Conservation (phyloP, 495 filamentous ascomycete species). For the Lepraria neglecta region DNA sequence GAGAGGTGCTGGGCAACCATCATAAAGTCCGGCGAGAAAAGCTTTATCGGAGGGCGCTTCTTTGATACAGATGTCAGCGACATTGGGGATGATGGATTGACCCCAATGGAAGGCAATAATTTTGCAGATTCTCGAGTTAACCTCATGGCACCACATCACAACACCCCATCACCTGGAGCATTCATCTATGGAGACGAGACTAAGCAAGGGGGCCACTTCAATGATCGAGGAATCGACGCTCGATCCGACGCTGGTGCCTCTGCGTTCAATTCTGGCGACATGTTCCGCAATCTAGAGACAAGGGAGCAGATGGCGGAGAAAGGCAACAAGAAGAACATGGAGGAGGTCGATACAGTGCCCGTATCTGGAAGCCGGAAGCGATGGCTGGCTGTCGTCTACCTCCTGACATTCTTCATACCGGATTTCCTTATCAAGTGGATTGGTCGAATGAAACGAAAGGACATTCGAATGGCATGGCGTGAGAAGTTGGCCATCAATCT, state of each 20-base stretch:
- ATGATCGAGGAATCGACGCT: conserved; percentile 72
- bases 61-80: conserved; percentile 46
- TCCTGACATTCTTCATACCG: conserved; percentile 81
- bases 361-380: conserved; percentile 79
- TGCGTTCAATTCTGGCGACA: conserved; percentile 83
- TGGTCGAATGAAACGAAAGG: conserved; percentile 84
- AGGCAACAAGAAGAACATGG: conserved; percentile 81
- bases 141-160: conserved; percentile 51
- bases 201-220: conserved; percentile 70
- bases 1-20: conserved; percentile 92
- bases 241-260: conserved; percentile 87
- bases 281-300: conserved; percentile 97
- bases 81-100: conserved; percentile 40
- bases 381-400: conserved; percentile 83
- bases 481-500: conserved; percentile 98
- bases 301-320: conserved; percentile 92
- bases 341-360: conserved; percentile 77
- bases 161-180: conserved; percentile 52
- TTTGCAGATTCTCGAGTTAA: conserved; percentile 67
- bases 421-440: conserved; percentile 73
- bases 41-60: conserved; percentile 32
- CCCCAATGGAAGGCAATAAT: conserved; percentile 39
- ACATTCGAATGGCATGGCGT: conserved; percentile 89
- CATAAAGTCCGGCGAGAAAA: conserved; percentile 63
- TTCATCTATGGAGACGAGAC: conserved; percentile 65